Evolutionary conservation across 805 yeast species (phyloP).

Genomic region (Starmerella apis): DNA sequence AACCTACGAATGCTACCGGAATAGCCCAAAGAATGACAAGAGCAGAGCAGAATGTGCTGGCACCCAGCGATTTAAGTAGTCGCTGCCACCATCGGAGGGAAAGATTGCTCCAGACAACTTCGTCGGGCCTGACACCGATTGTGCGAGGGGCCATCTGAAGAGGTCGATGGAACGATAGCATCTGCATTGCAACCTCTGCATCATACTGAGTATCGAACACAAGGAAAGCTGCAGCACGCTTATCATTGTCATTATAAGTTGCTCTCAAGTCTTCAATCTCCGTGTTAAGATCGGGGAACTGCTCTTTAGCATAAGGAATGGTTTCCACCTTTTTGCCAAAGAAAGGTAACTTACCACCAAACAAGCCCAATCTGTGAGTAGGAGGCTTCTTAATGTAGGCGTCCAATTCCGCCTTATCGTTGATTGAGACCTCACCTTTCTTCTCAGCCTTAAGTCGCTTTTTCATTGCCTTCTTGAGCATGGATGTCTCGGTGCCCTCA

Average conservation of each 20-base stretch:
- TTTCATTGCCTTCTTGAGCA: conserved; percentile 55
- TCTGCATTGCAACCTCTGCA: conserved; percentile 78
- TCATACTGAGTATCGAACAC: conserved; percentile 78
- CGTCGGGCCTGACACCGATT: conserved; percentile 67
- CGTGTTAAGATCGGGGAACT: conserved; percentile 56
- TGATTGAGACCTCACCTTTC: conserved; percentile 38
- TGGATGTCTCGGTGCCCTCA: conserved; percentile 54
- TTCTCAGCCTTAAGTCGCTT: conserved; percentile 53
- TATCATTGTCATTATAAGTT: conserved; percentile 43
- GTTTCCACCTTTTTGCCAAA: conserved; percentile 81
- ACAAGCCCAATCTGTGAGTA: conserved; percentile 57
- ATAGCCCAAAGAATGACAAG: conserved; percentile 86
- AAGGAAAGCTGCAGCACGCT: conserved; percentile 74
- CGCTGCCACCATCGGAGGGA: conserved; percentile 49
- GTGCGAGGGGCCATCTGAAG: conserved; percentile 38
- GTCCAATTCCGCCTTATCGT: conserved; percentile 27
- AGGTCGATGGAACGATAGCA: conserved; percentile 44
- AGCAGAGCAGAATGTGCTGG: conserved; percentile 49
- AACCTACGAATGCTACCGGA: conserved; percentile 97
- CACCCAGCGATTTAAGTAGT: conserved; percentile 45
- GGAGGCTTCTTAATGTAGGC: conserved; percentile 68
- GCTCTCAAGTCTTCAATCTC: conserved; percentile 53
- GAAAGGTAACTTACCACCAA: conserved; percentile 30
- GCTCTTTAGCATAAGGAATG: conserved; percentile 57
- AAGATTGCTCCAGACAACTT: conserved; percentile 73